phyloP scores from a whole-genome alignment of 306 rosid genomes.

The Echinosophora koreensis region DNA sequence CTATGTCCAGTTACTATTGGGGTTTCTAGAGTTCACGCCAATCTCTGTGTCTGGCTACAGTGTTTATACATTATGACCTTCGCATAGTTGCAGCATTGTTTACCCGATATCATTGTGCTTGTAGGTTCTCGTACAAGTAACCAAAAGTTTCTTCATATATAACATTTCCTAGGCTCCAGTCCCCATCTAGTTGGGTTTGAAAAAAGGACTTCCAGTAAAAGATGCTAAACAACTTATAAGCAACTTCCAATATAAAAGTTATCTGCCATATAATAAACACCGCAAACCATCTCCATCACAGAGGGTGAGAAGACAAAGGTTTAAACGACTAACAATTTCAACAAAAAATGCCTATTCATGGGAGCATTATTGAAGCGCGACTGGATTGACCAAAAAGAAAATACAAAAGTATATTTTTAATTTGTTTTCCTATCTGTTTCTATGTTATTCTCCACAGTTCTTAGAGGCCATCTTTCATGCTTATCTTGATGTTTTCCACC shows the following conservation, averaged over 20 bases:
- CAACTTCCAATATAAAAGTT: slow-evolving; percentile 8
- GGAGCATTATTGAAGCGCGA: slow-evolving; percentile 15
- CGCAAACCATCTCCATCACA: slow-evolving; percentile 3
- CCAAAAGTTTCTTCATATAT: not conserved
- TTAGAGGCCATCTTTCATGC: slow-evolving; percentile 87
- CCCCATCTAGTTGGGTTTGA: not conserved
- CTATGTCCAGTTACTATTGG: no score
- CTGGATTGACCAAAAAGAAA: slow-evolving; percentile 36
- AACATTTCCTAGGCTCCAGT: not conserved
- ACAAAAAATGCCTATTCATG: slow-evolving; percentile 19
- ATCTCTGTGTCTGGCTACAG: not conserved
- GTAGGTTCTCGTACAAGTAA: no score
- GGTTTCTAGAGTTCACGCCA: not conserved
- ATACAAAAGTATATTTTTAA: slow-evolving; percentile 5
- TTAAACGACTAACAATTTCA: slow-evolving; percentile 20
- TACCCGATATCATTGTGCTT: no score
- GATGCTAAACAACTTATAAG: slow-evolving; percentile 7
- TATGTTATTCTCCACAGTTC: slow-evolving; percentile 48
- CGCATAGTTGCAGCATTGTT: not conserved
- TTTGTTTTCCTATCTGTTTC: slow-evolving; percentile 44
- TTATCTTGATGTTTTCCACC: slow-evolving; percentile 94
- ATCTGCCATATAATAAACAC: not conserved
- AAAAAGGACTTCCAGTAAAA: not conserved
- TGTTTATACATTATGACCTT: not conserved
- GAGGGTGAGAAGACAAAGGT: not conserved